Conservation (phyloP, 1,139 yeast genomes). For the Petasospora fabianii region DNA sequence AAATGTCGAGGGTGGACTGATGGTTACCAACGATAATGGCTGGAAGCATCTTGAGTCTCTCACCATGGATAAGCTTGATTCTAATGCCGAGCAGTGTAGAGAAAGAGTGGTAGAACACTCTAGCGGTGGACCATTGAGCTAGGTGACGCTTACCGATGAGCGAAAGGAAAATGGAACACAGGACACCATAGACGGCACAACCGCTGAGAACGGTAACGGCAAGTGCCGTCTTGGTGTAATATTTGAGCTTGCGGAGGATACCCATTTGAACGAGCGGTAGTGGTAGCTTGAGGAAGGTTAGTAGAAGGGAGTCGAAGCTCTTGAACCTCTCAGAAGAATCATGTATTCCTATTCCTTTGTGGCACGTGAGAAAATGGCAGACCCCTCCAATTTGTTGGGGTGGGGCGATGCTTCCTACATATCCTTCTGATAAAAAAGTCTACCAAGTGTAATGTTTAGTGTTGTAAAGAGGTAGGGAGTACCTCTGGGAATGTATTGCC, state of each 20-base stretch:
- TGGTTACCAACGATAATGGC: constrained; percentile 87
- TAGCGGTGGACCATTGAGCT: constrained; percentile 88
- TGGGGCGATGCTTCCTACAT: too few relatives aligned
- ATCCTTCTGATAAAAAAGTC: too few relatives aligned
- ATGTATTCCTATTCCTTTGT: too few relatives aligned
- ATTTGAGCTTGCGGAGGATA: constrained; percentile 37
- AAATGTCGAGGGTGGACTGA: constrained; percentile 83
- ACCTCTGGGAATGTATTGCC: too few relatives aligned
- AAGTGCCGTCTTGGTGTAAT: constrained; percentile 50
- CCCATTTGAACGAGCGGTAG: too few relatives aligned
- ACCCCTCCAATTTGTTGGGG: too few relatives aligned
- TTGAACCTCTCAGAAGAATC: too few relatives aligned
- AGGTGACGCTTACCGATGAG: constrained; percentile 71
- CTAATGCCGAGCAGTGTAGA: constrained; percentile 63
- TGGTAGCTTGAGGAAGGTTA: too few relatives aligned
- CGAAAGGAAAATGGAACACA: constrained; percentile 66
- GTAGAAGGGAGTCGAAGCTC: too few relatives aligned
- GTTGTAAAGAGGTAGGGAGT: too few relatives aligned
- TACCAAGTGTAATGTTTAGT: too few relatives aligned
- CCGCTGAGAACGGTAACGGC: constrained; percentile 52
- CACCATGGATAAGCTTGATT: constrained; percentile 62
- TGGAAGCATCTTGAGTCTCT: constrained; percentile 54
- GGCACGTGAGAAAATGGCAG: too few relatives aligned
- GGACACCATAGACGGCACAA: constrained; percentile 71
- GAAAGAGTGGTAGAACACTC: constrained; percentile 66